Conservation (phyloP, 2,329 filamentous ascomycete species). For the Cordyceps fumosorosea region DNA sequence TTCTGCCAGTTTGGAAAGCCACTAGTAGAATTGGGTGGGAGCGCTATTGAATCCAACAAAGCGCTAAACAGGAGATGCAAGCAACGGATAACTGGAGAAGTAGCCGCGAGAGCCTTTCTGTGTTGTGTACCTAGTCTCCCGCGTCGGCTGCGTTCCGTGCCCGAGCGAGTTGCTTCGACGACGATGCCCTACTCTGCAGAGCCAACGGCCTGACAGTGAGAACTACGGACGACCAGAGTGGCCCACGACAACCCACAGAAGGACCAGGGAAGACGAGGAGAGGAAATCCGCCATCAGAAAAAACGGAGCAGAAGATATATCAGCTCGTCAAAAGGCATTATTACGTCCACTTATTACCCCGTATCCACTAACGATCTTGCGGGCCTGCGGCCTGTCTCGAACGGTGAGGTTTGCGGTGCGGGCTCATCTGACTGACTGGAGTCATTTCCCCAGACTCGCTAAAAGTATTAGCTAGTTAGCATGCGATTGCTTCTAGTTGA, state of each 20-base stretch:
- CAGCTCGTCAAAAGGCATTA: not conserved
- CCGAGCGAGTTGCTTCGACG: not conserved
- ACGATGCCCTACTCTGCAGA: not conserved
- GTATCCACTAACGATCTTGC: constrained; percentile 10
- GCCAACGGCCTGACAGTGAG: not conserved
- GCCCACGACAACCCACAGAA: not conserved
- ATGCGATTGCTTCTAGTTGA: no score
- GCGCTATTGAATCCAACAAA: not conserved
- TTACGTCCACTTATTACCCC: constrained; percentile 8
- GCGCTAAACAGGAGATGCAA: not conserved
- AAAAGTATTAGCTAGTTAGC: not conserved
- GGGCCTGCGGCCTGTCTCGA: not conserved
- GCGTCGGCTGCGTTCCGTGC: not conserved
- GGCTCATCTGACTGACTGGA: not conserved
- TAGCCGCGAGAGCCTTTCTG: not conserved
- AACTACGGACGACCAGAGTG: not conserved
- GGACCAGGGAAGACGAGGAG: not conserved
- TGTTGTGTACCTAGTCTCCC: not conserved
- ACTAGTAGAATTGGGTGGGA: not conserved
- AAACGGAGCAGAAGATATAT: not conserved
- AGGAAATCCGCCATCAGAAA: not conserved
- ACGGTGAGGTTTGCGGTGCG: not conserved
- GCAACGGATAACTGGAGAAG: not conserved
- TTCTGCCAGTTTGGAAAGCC: not conserved
- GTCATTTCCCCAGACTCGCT: not conserved